Evolutionary conservation across 441 rosid genomes (phyloP).

Genomic region (Daphne laureola): DNA sequence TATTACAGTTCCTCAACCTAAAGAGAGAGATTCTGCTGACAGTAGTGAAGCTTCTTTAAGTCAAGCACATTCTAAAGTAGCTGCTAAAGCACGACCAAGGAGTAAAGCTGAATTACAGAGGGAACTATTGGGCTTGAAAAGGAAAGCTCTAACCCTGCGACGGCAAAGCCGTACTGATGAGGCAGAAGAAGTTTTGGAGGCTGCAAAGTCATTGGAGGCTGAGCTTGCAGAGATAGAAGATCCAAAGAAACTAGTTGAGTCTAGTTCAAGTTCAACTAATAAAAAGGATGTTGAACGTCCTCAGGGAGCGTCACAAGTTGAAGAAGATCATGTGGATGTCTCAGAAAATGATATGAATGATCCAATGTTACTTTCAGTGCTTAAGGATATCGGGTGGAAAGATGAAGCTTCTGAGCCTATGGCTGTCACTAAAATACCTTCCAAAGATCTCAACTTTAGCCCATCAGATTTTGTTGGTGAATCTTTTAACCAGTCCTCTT

Average conservation of each 20-base stretch:
- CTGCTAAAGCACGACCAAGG: slow-evolving; percentile 32
- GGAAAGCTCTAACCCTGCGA: slow-evolving; percentile 72
- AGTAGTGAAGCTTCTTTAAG: slow-evolving; percentile 14
- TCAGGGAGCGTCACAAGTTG: slow-evolving; percentile 21
- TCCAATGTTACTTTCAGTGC: slow-evolving; percentile 40
- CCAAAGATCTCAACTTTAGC: slow-evolving; percentile 18
- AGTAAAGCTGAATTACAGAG: slow-evolving; percentile 75
- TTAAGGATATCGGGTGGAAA: slow-evolving; percentile 53
- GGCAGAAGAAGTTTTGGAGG: slow-evolving; percentile 62
- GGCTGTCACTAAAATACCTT: slow-evolving; percentile 15
- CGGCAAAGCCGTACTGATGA: slow-evolving; percentile 74
- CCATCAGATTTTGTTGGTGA: slow-evolving; percentile 22
- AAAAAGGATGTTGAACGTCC: slow-evolving; percentile 15
- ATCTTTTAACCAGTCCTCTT: slow-evolving; percentile 13
- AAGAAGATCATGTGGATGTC: slow-evolving; percentile 32
- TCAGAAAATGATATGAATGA: slow-evolving; percentile 56
- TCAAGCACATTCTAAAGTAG: slow-evolving; percentile 17
- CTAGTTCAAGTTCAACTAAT: slow-evolving; percentile 15
- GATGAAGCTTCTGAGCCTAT: slow-evolving; percentile 35
- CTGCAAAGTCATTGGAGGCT: slow-evolving; percentile 58
- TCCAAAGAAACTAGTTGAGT: slow-evolving; percentile 30
- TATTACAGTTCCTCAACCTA: slow-evolving; percentile 20
- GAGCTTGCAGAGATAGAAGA: slow-evolving; percentile 55
- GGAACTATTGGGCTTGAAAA: slow-evolving; percentile 75
- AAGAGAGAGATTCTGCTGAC: slow-evolving; percentile 22